Evolutionary conservation across 73 alveolate genomes (phyloP).

Genomic region (Symbiodinium pilosum): DNA sequence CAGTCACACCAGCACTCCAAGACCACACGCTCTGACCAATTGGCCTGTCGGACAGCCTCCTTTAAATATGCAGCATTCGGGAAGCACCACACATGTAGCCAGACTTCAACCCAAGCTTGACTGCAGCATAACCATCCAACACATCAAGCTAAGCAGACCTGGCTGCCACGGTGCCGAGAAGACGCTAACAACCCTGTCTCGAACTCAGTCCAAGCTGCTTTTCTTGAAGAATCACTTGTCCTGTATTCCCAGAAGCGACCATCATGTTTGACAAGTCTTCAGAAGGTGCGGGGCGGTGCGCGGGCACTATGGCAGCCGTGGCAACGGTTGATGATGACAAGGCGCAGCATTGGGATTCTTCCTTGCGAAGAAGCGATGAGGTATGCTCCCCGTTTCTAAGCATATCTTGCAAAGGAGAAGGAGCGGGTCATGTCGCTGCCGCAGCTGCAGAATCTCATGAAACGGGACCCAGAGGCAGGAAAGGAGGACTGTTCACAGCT

Average conservation of each 20-base stretch:
- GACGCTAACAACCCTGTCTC: neutral
- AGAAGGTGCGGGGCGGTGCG: neutral
- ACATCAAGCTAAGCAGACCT: neutral
- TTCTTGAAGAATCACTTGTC: no score
- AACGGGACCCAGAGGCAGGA: slow-evolving; percentile 86
- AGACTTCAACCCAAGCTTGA: no score
- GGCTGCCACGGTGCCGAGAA: neutral
- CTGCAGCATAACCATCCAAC: no score
- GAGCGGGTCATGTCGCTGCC: slow-evolving; percentile 90
- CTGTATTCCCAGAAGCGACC: no score
- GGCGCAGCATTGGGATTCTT: no score
- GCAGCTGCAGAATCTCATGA: slow-evolving; percentile 93
- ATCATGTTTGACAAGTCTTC: neutral
- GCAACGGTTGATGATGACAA: neutral
- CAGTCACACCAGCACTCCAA: no score
- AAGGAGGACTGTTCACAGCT: no score
- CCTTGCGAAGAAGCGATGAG: no score
- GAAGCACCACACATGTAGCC: no score
- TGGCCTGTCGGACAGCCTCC: no score
- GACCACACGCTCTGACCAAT: no score
- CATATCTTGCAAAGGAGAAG: slow-evolving; percentile 36
- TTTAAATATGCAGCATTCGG: no score
- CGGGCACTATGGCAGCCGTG: neutral
- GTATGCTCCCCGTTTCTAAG: neutral
- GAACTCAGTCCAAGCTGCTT: neutral